Conservation (phyloP, 495 filamentous ascomycete species). For the Talaromyces proteolyticus region DNA sequence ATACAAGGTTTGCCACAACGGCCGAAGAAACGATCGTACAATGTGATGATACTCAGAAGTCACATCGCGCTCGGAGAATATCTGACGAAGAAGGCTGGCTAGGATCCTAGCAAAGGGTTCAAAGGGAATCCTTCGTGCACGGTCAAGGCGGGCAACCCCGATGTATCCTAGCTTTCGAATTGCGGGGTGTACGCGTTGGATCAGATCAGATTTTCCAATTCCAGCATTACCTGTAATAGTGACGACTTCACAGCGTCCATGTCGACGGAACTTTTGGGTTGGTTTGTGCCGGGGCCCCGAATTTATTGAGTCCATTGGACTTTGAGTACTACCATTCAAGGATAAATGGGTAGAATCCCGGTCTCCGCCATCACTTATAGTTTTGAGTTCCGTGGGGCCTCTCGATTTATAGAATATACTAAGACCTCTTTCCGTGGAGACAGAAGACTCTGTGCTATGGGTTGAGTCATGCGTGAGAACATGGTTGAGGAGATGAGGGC, state of each 20-base stretch:
- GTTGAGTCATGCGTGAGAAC: slow-evolving; percentile 31
- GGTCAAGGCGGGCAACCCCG: slow-evolving; percentile 79
- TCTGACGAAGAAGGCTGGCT: slow-evolving; percentile 80
- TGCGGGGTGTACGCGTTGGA: slow-evolving; percentile 68
- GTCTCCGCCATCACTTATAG: slow-evolving; percentile 30
- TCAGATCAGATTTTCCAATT: slow-evolving; percentile 76
- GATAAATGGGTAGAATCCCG: slow-evolving; percentile 26
- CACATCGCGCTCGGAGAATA: slow-evolving; percentile 85
- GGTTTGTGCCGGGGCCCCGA: slow-evolving; percentile 32
- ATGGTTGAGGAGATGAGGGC: slow-evolving; percentile 22
- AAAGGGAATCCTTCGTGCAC: slow-evolving; percentile 73
- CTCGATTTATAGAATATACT: slow-evolving; percentile 20
- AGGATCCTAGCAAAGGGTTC: slow-evolving; percentile 75
- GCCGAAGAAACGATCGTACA: slow-evolving; percentile 64
- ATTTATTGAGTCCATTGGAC: slow-evolving; percentile 24
- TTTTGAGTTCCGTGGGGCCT: slow-evolving; percentile 26
- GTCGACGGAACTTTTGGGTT: slow-evolving; percentile 54
- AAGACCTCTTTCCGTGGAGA: slow-evolving; percentile 22
- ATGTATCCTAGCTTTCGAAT: slow-evolving; percentile 75
- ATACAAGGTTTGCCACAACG: slow-evolving; percentile 74
- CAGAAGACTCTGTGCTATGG: slow-evolving; percentile 27
- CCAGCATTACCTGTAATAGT: slow-evolving; percentile 71
- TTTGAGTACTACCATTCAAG: slow-evolving; percentile 17
- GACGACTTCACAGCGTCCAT: slow-evolving; percentile 71
- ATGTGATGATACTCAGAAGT: slow-evolving; percentile 74